Base-by-base conservation (phyloP, 73 alveolate species). In the Halteria grandinella region DNA sequence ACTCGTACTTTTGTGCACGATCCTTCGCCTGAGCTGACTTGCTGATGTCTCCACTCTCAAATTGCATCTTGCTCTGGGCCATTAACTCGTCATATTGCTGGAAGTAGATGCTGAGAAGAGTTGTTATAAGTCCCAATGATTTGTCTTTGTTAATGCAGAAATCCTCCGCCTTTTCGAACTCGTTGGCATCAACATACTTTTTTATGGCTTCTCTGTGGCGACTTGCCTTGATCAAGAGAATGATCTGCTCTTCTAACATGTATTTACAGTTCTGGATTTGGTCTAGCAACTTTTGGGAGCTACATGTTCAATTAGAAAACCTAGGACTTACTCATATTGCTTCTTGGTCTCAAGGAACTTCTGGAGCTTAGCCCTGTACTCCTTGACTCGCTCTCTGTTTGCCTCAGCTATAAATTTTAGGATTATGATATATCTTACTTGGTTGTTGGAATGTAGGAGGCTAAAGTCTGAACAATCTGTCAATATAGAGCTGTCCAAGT, bases 171-270 rank as follows among this genome's bases (percentile, higher is more conserved):
- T 77, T 69, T 34, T 28, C 66, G 49, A 1, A 48, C 41, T 28
- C 20, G 1, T 45, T 64, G 1, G 32, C 29, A 21, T 40, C 75
- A 4, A 77, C 88, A 37, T 40, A 77, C 28, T 21, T 39, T 20
- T 77, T 18, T 6, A 77, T 12, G 15, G 88, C 88, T 48, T 77
- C 88, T 0, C 36, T 62, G 25, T 77, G 77, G 32, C 81, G 41
- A 18, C 63, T 48, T 43, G 59, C 75, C 40, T 77, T 77, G 0
- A 50, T 44, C 11, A 77, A 36, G 15, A 77, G 57, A 0, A 77
- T 43, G 37, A 77, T 62, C 37, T 77, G 74, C 37, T 77, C 79
- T 17, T 77, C 79, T 48, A 62, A 62, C 63, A 77, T 29, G 81
- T 81, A 77, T n/a, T n/a, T n/a, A 17, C 81, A 32, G 3, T 52